Base-by-base conservation (phyloP, 2,329 filamentous ascomycete species). In the Sporothrix pseudoabietina region DNA sequence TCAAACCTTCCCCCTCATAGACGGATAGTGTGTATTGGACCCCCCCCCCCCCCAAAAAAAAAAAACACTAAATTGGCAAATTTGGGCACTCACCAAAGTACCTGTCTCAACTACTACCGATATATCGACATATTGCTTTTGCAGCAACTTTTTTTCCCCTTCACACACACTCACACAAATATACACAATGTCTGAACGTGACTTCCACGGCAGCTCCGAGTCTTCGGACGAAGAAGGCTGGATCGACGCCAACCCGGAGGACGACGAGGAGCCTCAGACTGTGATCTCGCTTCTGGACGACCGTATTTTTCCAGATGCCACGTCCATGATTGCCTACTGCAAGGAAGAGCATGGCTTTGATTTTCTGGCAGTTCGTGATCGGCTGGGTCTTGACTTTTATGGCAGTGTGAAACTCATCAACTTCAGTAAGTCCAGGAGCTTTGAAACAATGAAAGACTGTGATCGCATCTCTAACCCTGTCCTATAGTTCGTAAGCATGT, bases 401-500 rank as follows among this genome's bases (percentile, higher is more conserved):
- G 91, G 89, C 39, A 88, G 86, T 74, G 88, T 94, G 77, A 94
- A 90, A 81, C 84, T 94, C 47, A 89, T 94, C 79, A 94, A 94
- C 80, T 94, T 89, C 77, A 81, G 85, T 87, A 74, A 74, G 79
- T 49, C 14, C 44, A 5, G 44, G 44, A 14, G 10, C n/a, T 32
- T 8, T 0, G 5, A 19, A 30, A 44, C 22, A 1, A 3, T 16
- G 5, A 7, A 71, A n/a, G 35, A n/a, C 22, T 10, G 30, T 54
- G 47, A 16, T 16, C 1, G 14, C 14, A 30, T 32, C 44, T 35
- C 54, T 70, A 41, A 69, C 44, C 26, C 4, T 22, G 22, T 1
- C 8, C 14, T 14, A 54, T 70, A 87, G 84, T 89, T 71, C 86
- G 87, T 74, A 81, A 82, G 74, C 81, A 80, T 30, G 84, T 84